Evolutionary conservation across 257 asterid genomes (phyloP), one percentile per base, ranked within the genome.

Genomic region (Forsythia suspensa): DNA sequence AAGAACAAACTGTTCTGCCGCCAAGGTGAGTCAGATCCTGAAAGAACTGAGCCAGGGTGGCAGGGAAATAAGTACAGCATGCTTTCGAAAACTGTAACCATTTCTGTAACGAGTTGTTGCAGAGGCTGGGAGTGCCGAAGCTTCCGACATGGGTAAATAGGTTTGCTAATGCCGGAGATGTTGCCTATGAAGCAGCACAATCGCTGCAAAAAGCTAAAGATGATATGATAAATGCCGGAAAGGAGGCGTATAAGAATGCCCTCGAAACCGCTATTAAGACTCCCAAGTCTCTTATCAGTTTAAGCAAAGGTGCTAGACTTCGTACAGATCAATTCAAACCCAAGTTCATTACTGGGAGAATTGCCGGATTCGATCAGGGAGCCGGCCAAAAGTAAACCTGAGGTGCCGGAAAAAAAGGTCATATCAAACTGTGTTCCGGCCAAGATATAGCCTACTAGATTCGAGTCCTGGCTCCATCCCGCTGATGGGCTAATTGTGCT

Each of bases 91-190:
- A 76, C 66, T 76, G 65, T 1, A 76, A 76, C 43, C 34, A 76
- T 67, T 76, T 76, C 44, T 12, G 67, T 2, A 40, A 76, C 4
- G 80, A 29, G 48, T 66, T 66, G 21, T 37, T 76, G 20, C 41
- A 66, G 29, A 42, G 29, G 39, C 48, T 76, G 8, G 80, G 74
- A 0, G 74, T 66, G 38, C 80, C 74, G 0, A 76, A 76, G 73
- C 80, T 76, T 34, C 80, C 80, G 4, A 21, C 21, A 2, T 76
- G 80, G 80, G 80, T 59, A 0, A 76, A 76, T 72, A 43, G 74
- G 29, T 76, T 76, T 66, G 66, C 80, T 8, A 1, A 66, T 6
- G 55, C 10, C 0, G 80, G 73, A 20, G 72, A 15, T 61, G 0
- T 34, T 13, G 79, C 79, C 18, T 46, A 12, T 46, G 55, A 46